Conservation (phyloP, 208 protist genomes). For the Trypanosoma avium region DNA sequence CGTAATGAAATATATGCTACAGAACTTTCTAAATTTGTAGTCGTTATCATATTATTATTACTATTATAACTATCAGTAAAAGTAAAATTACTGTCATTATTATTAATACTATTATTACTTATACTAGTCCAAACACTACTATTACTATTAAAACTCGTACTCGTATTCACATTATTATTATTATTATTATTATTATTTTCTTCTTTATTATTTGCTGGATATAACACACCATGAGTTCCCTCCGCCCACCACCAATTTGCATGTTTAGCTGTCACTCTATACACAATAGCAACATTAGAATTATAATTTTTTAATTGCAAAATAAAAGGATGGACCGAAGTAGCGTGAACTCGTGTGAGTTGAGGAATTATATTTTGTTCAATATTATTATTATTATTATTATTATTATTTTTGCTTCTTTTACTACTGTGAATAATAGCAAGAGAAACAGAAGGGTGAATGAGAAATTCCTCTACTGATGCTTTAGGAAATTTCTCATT, state of each 20-base stretch:
- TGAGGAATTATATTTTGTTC: not conserved
- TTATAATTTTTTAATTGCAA: not conserved
- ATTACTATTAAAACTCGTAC: not conserved
- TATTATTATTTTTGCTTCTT: not conserved
- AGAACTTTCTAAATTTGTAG: not conserved
- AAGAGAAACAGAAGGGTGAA: conserved; percentile 3
- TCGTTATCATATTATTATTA: not conserved
- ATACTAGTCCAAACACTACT: too few species aligned
- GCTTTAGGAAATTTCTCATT: too few species aligned
- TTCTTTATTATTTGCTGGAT: not conserved
- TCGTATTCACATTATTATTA: not conserved
- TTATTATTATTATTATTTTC: not conserved
- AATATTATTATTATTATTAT: not conserved
- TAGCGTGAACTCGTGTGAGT: not conserved
- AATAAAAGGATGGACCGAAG: not conserved
- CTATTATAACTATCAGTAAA: not conserved
- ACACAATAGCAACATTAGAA: not conserved
- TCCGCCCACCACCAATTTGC: not conserved
- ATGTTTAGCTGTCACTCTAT: not conserved
- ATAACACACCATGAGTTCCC: not conserved
- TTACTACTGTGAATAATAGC: not conserved
- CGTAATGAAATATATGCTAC: not conserved
- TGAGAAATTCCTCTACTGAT: not conserved
- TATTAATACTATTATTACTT: too few species aligned
- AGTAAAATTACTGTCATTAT: not conserved